These are phyloP conservation scores for Rhynchosporium agropyri DNA, from an alignment of 2,329 filamentous ascomycete genomes.

Conservation along the genomic window DNA sequence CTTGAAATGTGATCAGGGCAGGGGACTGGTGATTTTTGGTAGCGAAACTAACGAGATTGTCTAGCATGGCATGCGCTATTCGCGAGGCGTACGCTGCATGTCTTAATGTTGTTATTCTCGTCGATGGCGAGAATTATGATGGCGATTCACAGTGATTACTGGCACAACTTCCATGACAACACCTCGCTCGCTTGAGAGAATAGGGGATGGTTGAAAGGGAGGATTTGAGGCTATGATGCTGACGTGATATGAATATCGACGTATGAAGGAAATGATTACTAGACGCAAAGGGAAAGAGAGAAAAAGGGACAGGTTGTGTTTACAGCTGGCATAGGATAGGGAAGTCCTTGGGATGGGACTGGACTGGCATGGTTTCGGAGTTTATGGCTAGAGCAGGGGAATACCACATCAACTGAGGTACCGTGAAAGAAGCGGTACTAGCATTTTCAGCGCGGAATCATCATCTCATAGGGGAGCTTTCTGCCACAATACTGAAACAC, in stretches of 20 bases:
- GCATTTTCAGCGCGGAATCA: too few relatives aligned
- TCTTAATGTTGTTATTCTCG: conserved; percentile 70
- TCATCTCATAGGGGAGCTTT: too few relatives aligned
- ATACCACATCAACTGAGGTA: too few relatives aligned
- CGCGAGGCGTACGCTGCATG: conserved; percentile 76
- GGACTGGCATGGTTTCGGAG: too few relatives aligned
- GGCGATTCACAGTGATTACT: conserved; percentile 12
- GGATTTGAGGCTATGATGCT: not conserved
- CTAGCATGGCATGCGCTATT: conserved; percentile 68
- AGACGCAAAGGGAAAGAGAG: not conserved
- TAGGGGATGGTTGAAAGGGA: not conserved
- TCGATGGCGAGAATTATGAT: conserved; percentile 38
- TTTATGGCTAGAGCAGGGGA: too few relatives aligned
- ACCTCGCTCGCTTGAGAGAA: not conserved
- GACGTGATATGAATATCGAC: conserved; percentile 2
- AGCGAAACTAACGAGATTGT: conserved; percentile 43
- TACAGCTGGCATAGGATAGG: not conserved
- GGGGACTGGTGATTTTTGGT: not conserved
- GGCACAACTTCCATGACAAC: not conserved
- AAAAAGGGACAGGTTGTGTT: not conserved
- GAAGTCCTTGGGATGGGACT: too few relatives aligned
- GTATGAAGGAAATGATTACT: not conserved
- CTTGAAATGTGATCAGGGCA: not conserved
- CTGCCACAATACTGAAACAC: too few relatives aligned
- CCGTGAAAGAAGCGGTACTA: too few relatives aligned